phyloP scores from a whole-genome alignment of 164 flowering plant species.

The Warburgia ugandensis region DNA sequence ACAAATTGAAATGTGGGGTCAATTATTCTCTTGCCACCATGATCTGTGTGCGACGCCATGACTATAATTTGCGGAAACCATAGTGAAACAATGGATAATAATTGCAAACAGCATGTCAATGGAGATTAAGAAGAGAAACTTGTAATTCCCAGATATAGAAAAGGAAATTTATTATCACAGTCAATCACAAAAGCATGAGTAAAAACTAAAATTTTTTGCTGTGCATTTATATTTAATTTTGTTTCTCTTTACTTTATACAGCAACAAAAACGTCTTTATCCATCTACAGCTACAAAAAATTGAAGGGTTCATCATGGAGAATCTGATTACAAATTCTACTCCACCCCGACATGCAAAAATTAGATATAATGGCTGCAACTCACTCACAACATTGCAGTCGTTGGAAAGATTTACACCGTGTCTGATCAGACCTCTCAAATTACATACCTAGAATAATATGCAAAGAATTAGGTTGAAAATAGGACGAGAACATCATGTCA shows the following conservation, averaged over 20 bases:
- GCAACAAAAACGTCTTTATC: not conserved
- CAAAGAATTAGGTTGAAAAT: not conserved
- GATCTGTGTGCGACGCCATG: too few relatives aligned
- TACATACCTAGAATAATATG: not conserved
- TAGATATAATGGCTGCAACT: not conserved
- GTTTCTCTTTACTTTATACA: slow-evolving; percentile 2
- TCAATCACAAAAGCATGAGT: not conserved
- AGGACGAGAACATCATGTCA: not conserved
- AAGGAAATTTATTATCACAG: not conserved
- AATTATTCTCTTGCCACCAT: too few relatives aligned
- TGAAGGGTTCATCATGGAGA: not conserved
- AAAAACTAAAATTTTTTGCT: not conserved
- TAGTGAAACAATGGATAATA: too few relatives aligned
- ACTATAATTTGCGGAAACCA: too few relatives aligned
- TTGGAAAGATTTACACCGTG: too few relatives aligned
- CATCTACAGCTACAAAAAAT: slow-evolving; percentile 3
- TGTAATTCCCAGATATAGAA: not conserved
- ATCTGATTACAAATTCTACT: not conserved
- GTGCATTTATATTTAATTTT: not conserved
- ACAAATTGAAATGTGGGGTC: too few relatives aligned
- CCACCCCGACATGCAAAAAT: not conserved
- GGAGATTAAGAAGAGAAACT: too few relatives aligned
- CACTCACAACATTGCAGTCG: too few relatives aligned
- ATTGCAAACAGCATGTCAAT: too few relatives aligned
- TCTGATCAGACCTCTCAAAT: not conserved